These are phyloP conservation scores for Cafeteria roenbergensis DNA, from an alignment of 108 stramenopile species.

Conservation along the genomic window DNA sequence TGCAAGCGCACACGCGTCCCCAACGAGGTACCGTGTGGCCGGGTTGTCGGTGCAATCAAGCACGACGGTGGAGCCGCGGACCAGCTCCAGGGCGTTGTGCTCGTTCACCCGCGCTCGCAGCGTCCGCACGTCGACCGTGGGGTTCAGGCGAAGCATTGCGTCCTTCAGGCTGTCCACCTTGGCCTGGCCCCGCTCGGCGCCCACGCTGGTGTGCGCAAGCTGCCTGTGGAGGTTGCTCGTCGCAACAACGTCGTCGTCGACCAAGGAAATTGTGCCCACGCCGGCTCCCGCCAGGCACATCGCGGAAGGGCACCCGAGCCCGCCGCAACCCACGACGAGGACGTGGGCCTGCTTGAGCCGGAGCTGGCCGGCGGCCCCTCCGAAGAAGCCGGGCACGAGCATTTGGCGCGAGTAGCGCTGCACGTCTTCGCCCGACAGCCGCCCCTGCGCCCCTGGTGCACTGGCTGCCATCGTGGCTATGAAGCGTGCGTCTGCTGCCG, in stretches of 20 bases:
- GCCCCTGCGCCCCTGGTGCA: too few relatives aligned
- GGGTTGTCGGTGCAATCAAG: constrained; percentile 89
- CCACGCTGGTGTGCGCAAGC: constrained; percentile 69
- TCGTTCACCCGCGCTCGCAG: constrained; percentile 24
- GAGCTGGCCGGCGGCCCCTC: constrained; percentile 20
- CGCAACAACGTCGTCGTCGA: constrained; percentile 89
- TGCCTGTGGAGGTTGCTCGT: constrained; percentile 84
- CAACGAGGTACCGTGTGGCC: constrained; percentile 81
- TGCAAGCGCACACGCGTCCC: constrained; percentile 72
- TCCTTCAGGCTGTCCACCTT: constrained; percentile 64
- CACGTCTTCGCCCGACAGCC: not conserved
- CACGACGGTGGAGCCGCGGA: constrained; percentile 48
- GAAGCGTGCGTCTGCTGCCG: too few relatives aligned
- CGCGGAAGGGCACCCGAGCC: constrained; percentile 71
- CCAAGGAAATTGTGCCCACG: constrained; percentile 68
- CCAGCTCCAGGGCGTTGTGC: constrained; percentile 23
- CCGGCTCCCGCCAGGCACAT: constrained; percentile 89
- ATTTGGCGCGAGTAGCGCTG: constrained; percentile 20
- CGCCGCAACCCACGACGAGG: constrained; percentile 82
- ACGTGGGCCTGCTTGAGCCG: constrained; percentile 61
- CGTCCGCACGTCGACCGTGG: constrained; percentile 48
- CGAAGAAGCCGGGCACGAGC: constrained; percentile 15
- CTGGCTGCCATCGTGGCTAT: too few relatives aligned
- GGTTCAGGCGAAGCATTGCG: constrained; percentile 65
- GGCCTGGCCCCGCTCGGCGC: constrained; percentile 52